Conservation (phyloP, 306 rosid species). For the Clitoria ternatea region DNA sequence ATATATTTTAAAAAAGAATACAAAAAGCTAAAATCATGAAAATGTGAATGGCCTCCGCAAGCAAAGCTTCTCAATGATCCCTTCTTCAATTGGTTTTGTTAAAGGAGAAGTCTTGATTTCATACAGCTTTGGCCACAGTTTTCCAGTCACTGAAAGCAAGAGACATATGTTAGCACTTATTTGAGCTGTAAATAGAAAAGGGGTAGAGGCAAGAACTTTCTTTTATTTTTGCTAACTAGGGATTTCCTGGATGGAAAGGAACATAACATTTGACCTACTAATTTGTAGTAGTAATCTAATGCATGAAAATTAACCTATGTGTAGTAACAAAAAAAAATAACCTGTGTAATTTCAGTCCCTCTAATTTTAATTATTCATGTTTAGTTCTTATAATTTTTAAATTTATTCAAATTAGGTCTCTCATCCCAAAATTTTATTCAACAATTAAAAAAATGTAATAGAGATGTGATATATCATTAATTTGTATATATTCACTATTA, state of each 20-base stretch:
- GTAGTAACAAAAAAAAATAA: no score
- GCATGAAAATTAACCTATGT: no score
- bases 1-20: neutral
- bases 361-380: no score
- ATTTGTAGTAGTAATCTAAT: no score
- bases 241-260: neutral
- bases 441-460: no score
- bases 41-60: slow-evolving; percentile 36
- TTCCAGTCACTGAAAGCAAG: slow-evolving; percentile 76
- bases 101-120: slow-evolving; percentile 59
- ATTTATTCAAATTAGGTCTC: no score
- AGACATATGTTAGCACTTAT: neutral
- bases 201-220: neutral
- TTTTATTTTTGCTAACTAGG: neutral
- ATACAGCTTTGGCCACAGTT: slow-evolving; percentile 82
- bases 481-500: no score
- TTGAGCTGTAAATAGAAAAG: neutral
- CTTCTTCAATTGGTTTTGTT: slow-evolving; percentile 31
- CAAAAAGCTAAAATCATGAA: slow-evolving; percentile 16
- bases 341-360: no score
- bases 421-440: no score
- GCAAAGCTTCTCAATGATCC: slow-evolving; percentile 51
- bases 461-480: no score
- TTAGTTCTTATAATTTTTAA: no score
- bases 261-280: neutral